Evolutionary conservation across 306 rosid species (phyloP).

Genomic region (Fragaria iinumae): DNA sequence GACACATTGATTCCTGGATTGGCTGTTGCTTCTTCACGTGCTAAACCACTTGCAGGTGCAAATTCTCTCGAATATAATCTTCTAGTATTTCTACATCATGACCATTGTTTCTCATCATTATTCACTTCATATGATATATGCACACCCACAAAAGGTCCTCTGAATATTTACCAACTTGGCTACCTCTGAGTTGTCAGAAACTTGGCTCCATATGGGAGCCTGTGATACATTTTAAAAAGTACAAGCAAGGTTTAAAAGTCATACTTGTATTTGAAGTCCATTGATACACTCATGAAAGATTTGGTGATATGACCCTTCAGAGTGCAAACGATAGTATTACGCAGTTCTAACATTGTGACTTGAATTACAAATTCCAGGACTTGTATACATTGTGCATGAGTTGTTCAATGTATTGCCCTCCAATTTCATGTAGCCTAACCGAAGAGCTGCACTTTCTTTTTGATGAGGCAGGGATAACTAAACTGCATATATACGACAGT

Average conservation of each 20-base stretch:
- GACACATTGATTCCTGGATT: constrained; percentile 84
- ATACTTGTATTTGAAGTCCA: not conserved
- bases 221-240: not conserved
- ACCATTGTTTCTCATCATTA: not conserved
- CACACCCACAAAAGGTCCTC: not conserved
- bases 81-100: not conserved
- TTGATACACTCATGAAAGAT: not conserved
- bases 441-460: not conserved
- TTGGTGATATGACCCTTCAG: not conserved
- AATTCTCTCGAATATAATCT: not conserved
- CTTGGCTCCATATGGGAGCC: not conserved
- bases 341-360: not conserved
- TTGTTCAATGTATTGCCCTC: not conserved
- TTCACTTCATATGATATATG: not conserved
- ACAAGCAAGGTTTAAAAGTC: not conserved
- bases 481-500: not conserved
- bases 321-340: not conserved
- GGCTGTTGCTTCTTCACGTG: constrained; percentile 83
- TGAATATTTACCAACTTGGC: not conserved
- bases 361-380: not conserved
- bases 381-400: not conserved
- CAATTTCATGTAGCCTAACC: not conserved
- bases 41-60: constrained; percentile 77
- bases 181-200: not conserved
- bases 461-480: not conserved